These are phyloP conservation scores for Trypanosoma brucei DNA, from an alignment of 208 protist genomes.

Conservation along the genomic window DNA sequence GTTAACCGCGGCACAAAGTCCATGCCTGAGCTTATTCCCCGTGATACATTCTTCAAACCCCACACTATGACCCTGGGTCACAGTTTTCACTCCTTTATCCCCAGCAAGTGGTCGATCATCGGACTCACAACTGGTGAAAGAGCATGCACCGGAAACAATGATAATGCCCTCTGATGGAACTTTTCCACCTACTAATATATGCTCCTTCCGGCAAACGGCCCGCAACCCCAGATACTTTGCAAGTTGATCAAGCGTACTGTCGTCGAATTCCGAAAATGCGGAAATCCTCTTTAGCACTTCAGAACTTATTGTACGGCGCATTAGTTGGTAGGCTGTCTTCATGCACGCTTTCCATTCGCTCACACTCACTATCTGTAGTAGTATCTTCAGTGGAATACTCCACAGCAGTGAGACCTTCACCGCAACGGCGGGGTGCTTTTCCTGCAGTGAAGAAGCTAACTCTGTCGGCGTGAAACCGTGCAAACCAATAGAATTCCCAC, in stretches of 20 bases:
- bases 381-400: constrained; percentile 22
- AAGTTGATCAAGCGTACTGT: constrained; percentile 25
- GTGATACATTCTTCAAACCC: constrained; percentile 55
- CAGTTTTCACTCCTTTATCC: not conserved
- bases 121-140: constrained; percentile 3
- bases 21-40: constrained; percentile 21
- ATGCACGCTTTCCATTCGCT: constrained; percentile 29
- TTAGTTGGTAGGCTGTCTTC: constrained; percentile 18
- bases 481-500: constrained; percentile 35
- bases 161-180: constrained; percentile 26
- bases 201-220: constrained; percentile 36
- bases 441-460: constrained; percentile 28
- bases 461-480: constrained; percentile 40
- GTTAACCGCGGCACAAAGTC: constrained; percentile 34
- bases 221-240: constrained; percentile 27
- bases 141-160: constrained; percentile 22
- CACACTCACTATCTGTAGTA: constrained; percentile 29
- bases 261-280: constrained; percentile 36
- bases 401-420: constrained; percentile 54
- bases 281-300: constrained; percentile 27
- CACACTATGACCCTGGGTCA: constrained; percentile 28
- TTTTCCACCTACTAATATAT: constrained; percentile 22
- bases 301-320: constrained; percentile 6
- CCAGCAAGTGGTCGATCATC: not conserved
- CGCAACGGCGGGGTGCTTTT: constrained; percentile 25